Evolutionary conservation across 495 filamentous ascomycete genomes (phyloP).

Genomic region (Tuber calosporum): DNA sequence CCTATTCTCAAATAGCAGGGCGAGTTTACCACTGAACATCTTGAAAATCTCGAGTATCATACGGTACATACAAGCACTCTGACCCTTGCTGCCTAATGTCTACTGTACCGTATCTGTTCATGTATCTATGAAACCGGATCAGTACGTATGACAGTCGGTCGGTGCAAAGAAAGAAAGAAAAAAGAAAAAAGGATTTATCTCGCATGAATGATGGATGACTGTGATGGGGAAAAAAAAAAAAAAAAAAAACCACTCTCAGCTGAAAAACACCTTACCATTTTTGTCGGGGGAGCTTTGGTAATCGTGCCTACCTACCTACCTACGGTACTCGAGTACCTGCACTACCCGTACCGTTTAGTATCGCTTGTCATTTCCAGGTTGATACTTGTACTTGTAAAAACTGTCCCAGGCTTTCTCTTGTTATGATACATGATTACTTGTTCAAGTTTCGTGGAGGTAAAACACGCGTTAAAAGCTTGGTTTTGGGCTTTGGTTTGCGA

Average conservation of each 20-base stretch:
- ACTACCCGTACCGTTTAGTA: no score
- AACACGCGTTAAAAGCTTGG: background rate
- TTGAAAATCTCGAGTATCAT: background rate
- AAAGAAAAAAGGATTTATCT: background rate
- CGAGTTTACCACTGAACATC: background rate
- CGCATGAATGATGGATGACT: constrained; percentile 6
- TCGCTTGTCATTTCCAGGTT: no score
- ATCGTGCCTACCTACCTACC: background rate
- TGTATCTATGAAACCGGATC: background rate
- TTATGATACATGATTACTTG: no score
- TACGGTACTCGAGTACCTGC: no score
- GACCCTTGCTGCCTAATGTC: background rate
- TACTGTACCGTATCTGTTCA: no score
- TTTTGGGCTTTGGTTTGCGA: background rate
- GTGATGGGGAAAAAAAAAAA: no score
- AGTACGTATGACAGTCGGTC: background rate
- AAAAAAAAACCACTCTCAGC: background rate
- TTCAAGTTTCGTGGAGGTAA: background rate
- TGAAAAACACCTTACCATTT: background rate
- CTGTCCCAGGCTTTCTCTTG: no score
- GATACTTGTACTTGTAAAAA: no score
- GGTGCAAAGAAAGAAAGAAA: no score
- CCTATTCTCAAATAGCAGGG: background rate
- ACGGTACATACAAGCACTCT: background rate
- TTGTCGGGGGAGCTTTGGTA: background rate